phyloP scores from a whole-genome alignment of 345 rosid species.

The Balakata baccata region DNA sequence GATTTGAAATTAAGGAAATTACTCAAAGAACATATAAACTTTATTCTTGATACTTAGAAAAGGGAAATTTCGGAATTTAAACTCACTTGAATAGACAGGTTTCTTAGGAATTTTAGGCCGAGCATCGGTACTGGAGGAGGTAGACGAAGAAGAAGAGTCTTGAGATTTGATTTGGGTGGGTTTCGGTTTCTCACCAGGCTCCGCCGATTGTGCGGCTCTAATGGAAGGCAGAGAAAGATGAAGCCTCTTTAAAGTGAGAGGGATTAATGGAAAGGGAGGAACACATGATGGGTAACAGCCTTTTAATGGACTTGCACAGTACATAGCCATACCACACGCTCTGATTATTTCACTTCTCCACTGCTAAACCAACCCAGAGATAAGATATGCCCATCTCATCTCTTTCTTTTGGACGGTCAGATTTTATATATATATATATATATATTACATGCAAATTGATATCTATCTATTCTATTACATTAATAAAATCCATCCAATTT shows the following conservation, averaged over 20 bases:
- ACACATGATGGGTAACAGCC: slow-evolving; percentile 28
- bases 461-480: too few species aligned
- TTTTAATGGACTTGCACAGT: slow-evolving; percentile 25
- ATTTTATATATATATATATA: not conserved
- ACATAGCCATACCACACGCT: too few species aligned
- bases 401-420: not conserved
- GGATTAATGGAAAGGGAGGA: slow-evolving; percentile 18
- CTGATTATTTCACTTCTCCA: not conserved
- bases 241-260: slow-evolving; percentile 21
- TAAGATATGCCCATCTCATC: not conserved
- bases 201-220: slow-evolving; percentile 41
- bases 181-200: slow-evolving; percentile 52
- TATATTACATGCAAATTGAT: too few species aligned
- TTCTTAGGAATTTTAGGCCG: slow-evolving; percentile 46
- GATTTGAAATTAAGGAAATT: not conserved
- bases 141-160: slow-evolving; percentile 18
- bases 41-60: not conserved
- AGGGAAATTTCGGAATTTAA: not conserved
- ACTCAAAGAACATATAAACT: too few species aligned
- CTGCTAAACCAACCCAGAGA: not conserved
- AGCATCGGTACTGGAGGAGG: slow-evolving; percentile 38
- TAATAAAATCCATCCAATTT: too few species aligned
- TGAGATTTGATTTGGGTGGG: slow-evolving; percentile 31
- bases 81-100: slow-evolving; percentile 86
- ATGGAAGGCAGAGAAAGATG: slow-evolving; percentile 23